Percentiles rank a stretch among this genome's conserved stretches.
Evolutionary conservation across 208 protist genomes (phyloP).

Genomic region (Trypanosoma lewisi): DNA sequence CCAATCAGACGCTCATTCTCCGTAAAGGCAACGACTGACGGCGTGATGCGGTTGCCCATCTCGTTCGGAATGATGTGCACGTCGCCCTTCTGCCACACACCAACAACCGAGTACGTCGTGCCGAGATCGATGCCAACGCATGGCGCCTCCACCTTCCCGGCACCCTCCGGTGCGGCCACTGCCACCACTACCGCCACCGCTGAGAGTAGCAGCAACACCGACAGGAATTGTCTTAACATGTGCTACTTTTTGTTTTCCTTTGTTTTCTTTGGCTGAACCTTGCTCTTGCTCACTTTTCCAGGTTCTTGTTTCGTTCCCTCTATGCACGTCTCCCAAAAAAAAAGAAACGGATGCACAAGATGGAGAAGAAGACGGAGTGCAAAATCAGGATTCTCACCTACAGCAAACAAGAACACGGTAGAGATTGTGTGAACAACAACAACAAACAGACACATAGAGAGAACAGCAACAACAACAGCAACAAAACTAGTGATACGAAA

Average conservation of each 20-base stretch:
- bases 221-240: not conserved
- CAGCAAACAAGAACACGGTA: not conserved
- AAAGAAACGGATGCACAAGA: too few relatives aligned
- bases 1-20: slow-evolving; percentile 84
- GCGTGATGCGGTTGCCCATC: not conserved
- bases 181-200: slow-evolving; percentile 21
- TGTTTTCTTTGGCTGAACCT: not conserved
- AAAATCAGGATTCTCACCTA: not conserved
- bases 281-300: not conserved
- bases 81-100: not conserved
- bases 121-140: slow-evolving; percentile 50
- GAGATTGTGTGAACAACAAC: too few relatives aligned
- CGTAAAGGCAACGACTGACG: not conserved
- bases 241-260: not conserved
- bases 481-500: too few relatives aligned
- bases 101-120: not conserved
- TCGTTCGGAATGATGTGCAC: not conserved
- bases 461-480: slow-evolving; percentile 1
- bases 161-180: slow-evolving; percentile 47
- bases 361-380: not conserved
- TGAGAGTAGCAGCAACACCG: slow-evolving; percentile 7
- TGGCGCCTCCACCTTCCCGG: slow-evolving; percentile 79
- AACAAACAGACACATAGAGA: not conserved
- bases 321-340: too few relatives aligned
- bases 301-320: too few relatives aligned